Evolutionary conservation across 139 green algal species (phyloP).

Genomic region (Chlorella sp.): DNA sequence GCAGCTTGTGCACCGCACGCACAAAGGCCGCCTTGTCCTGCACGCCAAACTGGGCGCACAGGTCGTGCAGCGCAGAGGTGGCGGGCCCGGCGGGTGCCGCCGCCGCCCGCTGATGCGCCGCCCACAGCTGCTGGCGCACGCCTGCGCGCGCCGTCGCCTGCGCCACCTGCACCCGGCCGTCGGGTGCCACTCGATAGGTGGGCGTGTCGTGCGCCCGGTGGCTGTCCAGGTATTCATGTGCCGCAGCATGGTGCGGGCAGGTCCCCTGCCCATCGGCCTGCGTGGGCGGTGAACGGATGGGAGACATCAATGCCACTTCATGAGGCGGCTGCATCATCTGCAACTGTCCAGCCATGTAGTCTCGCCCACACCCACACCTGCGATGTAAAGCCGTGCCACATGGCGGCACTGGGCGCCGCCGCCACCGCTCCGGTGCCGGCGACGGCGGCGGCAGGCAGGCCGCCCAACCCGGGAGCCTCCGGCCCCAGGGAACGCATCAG

Average conservation of each 20-base stretch:
- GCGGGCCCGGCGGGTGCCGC: too few relatives aligned
- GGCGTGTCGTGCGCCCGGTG: background rate
- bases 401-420: too few relatives aligned
- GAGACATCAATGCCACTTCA: background rate
- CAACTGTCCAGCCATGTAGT: background rate
- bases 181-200: background rate
- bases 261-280: background rate
- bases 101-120: too few relatives aligned
- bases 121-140: too few relatives aligned
- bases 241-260: background rate
- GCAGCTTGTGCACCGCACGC: conserved; percentile 1
- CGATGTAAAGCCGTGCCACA: too few relatives aligned
- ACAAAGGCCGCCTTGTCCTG: background rate
- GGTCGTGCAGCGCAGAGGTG: background rate
- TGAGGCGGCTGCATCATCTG: background rate
- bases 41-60: background rate
- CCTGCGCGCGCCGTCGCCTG: too few relatives aligned
- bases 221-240: background rate
- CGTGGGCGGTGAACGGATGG: too few relatives aligned
- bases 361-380: background rate
- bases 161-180: too few relatives aligned
- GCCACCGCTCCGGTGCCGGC: too few relatives aligned
- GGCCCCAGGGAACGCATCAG: too few relatives aligned
- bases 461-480: too few relatives aligned
- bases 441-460: too few relatives aligned